Evolutionary conservation across 2,329 filamentous ascomycete genomes (phyloP), one percentile per base, ranked within the genome.

Genomic region (Xylaria sp.): DNA sequence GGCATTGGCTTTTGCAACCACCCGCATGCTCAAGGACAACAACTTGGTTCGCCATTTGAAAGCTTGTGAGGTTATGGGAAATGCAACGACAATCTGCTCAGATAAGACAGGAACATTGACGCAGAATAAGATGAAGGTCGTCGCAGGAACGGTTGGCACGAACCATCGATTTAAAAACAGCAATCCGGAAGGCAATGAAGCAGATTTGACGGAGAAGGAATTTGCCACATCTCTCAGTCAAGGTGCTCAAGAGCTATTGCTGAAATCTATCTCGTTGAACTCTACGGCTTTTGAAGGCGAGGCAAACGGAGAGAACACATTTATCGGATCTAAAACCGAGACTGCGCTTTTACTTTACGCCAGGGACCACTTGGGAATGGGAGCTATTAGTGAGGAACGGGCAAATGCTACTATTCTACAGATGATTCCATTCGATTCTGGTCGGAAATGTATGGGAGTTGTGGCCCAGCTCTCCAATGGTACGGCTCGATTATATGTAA

Each of bases 61-160:
- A 71, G 89, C 90, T 21, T 92, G 90, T 70, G 90, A 92, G 75
- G 91, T 91, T 47, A 92, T 92, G 90, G 90, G 90, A 55, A 92
- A 92, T 71, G 90, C 89, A 6, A 91, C 89, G 0, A 87, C 85
- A 0, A 89, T 89, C 53, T 89, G 87, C 76, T 89, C 86, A 0
- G 87, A 89, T 77, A 89, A 89, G 76, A 89, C 87, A 0, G 87
- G 87, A 49, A 89, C 87, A 4, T 76, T 89, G 52, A 89, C 87
- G 0, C 87, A 89, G 72, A 89, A 89, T 73, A 88, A 88, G 75
- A 89, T 89, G 87, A 86, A 85, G 61, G 84, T 89, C 14, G 87
- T 89, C 33, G 81, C 86, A 3, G 87, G 83, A 53, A 85, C 84
- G 1, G 74, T 89, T 47, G 86, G 87, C 45, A 84, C 83, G 1